A percentile compares a stretch with the other conserved stretches of the same genome.
Conservation (phyloP, 352 stramenopile genomes). For the Phytopythium cucurbitacearum region DNA sequence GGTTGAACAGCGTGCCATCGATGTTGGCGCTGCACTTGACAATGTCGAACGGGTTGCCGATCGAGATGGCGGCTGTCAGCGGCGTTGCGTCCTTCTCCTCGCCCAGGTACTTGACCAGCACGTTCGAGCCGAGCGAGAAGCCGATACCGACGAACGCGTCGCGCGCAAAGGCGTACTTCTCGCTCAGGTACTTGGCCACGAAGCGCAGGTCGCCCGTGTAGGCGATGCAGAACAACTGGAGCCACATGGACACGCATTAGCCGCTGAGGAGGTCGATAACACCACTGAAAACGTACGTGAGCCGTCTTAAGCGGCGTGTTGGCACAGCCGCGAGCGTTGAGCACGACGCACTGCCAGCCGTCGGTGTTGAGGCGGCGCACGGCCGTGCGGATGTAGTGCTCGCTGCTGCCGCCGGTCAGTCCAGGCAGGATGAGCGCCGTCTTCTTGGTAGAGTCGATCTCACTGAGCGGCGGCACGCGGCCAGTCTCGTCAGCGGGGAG, state of each 20-base stretch:
- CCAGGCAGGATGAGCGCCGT: slow-evolving; percentile 55
- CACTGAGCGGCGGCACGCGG: slow-evolving; percentile 11
- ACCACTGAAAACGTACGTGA: slow-evolving; percentile 5
- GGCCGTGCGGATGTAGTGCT: slow-evolving; percentile 64
- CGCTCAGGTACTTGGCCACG: slow-evolving; percentile 26
- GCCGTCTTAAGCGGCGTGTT: slow-evolving; percentile 51
- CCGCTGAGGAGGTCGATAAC: background rate
- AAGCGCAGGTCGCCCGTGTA: slow-evolving; percentile 68
- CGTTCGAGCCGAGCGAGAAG: slow-evolving; percentile 73
- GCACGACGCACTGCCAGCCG: slow-evolving; percentile 68
- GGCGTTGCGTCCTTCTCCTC: slow-evolving; percentile 33
- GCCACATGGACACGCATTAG: no score
- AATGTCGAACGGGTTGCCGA: slow-evolving; percentile 72
- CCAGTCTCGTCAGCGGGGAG: slow-evolving; percentile 19
- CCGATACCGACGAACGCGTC: slow-evolving; percentile 45
- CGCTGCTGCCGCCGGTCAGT: slow-evolving; percentile 49
- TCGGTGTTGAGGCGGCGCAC: slow-evolving; percentile 28
- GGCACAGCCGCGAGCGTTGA: slow-evolving; percentile 70
- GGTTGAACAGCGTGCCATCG: slow-evolving; percentile 37
- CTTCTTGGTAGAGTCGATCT: slow-evolving; percentile 24
- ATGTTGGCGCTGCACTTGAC: slow-evolving; percentile 42
- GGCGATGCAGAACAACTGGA: slow-evolving; percentile 58
- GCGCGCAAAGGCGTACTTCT: slow-evolving; percentile 34
- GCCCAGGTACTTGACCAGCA: slow-evolving; percentile 71
- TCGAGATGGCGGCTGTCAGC: slow-evolving; percentile 48